These are phyloP conservation scores for Papiliotrema nemorosa DNA, from an alignment of 1,284 basidiomycete genomes.

Conservation along the genomic window DNA sequence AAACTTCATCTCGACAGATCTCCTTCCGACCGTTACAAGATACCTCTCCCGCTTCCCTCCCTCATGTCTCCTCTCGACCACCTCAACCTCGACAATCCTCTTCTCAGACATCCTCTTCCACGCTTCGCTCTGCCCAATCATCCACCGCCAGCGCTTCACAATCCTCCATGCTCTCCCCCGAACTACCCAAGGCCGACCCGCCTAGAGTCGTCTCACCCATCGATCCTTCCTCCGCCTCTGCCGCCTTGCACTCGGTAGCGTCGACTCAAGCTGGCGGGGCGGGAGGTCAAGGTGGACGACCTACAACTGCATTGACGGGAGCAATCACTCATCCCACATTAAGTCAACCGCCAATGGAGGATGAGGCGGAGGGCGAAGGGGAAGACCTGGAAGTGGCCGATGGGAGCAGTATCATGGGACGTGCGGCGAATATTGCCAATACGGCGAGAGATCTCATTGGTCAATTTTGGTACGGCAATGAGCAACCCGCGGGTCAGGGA, in stretches of 20 bases:
- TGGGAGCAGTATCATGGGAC: conserved; percentile 43
- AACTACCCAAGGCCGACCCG: conserved; percentile 26
- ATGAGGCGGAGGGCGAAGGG: background rate
- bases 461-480: conserved; percentile 47
- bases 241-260: background rate
- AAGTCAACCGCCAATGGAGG: conserved; percentile 11
- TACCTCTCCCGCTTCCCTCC: conserved; percentile 10
- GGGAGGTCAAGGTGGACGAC: conserved; percentile 2
- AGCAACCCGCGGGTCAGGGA: background rate
- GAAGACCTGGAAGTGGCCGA: conserved; percentile 26
- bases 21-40: conserved; percentile 8
- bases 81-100: background rate
- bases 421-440: conserved; percentile 49
- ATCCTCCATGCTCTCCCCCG: conserved; percentile 4
- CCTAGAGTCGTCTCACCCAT: conserved; percentile 18
- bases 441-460: conserved; percentile 50
- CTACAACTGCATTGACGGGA: conserved; percentile 31
- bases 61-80: conserved; percentile 6
- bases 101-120: background rate
- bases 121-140: conserved; percentile 19
- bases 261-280: conserved; percentile 9
- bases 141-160: background rate
- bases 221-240: conserved; percentile 1
- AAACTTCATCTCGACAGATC: background rate
- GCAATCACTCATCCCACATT: conserved; percentile 35